Evolutionary conservation across 108 stramenopile genomes (phyloP).

Genomic region (Skeletonema menzelii): DNA sequence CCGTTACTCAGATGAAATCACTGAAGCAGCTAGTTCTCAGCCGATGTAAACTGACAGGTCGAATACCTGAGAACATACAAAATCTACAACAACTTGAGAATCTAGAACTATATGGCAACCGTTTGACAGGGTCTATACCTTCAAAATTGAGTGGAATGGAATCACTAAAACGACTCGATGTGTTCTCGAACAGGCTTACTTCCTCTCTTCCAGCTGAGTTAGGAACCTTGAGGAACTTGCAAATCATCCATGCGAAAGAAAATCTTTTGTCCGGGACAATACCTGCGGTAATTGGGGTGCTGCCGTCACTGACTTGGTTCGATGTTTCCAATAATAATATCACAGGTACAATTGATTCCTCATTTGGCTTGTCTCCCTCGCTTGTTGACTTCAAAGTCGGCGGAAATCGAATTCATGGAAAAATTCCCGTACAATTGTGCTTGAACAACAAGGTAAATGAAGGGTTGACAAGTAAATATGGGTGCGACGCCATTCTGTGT

Average conservation of each 20-base stretch:
- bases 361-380: constrained; percentile 35
- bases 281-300: constrained; percentile 38
- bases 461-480: constrained; percentile 47
- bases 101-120: constrained; percentile 53
- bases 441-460: constrained; percentile 50
- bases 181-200: constrained; percentile 59
- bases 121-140: constrained; percentile 33
- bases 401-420: constrained; percentile 53
- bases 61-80: constrained; percentile 6
- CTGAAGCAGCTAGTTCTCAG: constrained; percentile 15
- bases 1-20: constrained; percentile 18
- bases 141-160: constrained; percentile 20
- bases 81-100: constrained; percentile 15
- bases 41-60: constrained; percentile 2
- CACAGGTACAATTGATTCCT: constrained; percentile 39
- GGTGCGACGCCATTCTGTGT: constrained; percentile 61
- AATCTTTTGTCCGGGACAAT: constrained; percentile 60
- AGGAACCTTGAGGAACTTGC: constrained; percentile 25
- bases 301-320: constrained; percentile 57
- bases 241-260: constrained; percentile 66
- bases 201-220: constrained; percentile 39
- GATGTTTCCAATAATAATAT: constrained; percentile 56
- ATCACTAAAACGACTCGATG: constrained; percentile 60
- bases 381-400: constrained; percentile 63
- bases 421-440: constrained; percentile 54